phyloP scores from a whole-genome alignment of 345 rosid species.

The Brassica cretica region DNA sequence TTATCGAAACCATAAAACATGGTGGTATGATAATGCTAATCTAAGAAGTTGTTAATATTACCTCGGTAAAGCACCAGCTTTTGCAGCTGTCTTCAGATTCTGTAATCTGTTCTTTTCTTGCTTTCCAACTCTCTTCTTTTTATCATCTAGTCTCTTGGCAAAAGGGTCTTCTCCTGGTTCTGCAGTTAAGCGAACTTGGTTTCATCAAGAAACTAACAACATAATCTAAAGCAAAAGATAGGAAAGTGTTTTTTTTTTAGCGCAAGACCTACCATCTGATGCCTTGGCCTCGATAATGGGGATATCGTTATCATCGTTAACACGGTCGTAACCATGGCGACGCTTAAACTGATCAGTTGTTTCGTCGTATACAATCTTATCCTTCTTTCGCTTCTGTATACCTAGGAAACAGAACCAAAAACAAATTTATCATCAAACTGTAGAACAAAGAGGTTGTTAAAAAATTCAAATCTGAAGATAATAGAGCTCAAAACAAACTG shows the following conservation, averaged over 20 bases:
- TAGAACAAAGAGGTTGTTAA: background rate
- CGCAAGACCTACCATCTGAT: conserved; percentile 61
- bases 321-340: conserved; percentile 88
- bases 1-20: conserved; percentile 1
- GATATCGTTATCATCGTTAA: conserved; percentile 78
- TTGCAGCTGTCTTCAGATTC: conserved; percentile 75
- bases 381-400: conserved; percentile 79
- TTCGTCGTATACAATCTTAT: conserved; percentile 81
- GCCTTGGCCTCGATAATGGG: conserved; percentile 85
- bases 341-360: conserved; percentile 87
- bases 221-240: background rate
- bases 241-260: background rate
- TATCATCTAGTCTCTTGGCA: conserved; percentile 73
- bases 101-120: conserved; percentile 68
- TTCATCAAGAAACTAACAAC: conserved; percentile 6
- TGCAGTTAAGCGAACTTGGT: conserved; percentile 38
- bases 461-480: too few species aligned
- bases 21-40: conserved; percentile 1
- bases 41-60: conserved; percentile 29
- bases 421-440: background rate
- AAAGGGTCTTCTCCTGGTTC: conserved; percentile 89
- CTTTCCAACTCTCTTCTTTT: conserved; percentile 74
- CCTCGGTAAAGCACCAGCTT: conserved; percentile 93
- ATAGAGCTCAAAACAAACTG: too few species aligned
- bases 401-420: conserved; percentile 48